Evolutionary conservation across 169 alveolate genomes (phyloP).

Genomic region (Fabrea salina): DNA sequence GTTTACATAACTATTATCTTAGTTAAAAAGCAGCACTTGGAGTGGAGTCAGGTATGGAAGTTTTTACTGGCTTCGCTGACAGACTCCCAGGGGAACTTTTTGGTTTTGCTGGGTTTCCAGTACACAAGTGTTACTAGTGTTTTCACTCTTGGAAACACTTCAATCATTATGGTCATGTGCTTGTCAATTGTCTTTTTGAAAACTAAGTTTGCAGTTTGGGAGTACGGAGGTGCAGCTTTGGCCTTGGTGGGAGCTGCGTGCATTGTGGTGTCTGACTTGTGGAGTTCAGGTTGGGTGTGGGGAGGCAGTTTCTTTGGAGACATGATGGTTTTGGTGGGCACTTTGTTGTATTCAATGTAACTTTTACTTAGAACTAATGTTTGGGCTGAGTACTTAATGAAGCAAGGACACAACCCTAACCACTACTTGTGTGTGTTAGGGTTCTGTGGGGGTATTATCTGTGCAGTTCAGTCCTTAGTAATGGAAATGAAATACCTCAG

Average conservation of each 20-base stretch:
- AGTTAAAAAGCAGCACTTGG: neutral
- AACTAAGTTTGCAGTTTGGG: neutral
- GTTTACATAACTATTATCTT: neutral
- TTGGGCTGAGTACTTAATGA: neutral
- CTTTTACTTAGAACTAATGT: neutral
- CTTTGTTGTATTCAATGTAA: conserved; percentile 1
- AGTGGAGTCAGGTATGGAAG: neutral
- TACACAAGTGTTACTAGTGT: conserved; percentile 8
- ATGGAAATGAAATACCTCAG: neutral
- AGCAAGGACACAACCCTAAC: neutral
- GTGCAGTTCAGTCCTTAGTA: neutral
- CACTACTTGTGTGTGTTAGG: neutral
- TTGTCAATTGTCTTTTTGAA: neutral
- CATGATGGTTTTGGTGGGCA: neutral
- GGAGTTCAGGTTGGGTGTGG: neutral
- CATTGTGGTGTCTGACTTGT: neutral
- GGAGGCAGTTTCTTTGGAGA: conserved; percentile 21
- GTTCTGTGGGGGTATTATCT: neutral
- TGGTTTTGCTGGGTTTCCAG: neutral
- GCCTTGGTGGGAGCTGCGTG: neutral
- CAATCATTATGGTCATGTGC: neutral
- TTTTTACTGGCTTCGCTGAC: neutral
- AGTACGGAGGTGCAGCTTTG: conserved; percentile 5
- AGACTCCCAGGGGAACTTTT: conserved; percentile 3
- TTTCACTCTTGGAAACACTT: neutral